Evolutionary conservation across 345 rosid species (phyloP), one percentile per base, ranked within the genome.

Genomic region (Pelargonium nanum): DNA sequence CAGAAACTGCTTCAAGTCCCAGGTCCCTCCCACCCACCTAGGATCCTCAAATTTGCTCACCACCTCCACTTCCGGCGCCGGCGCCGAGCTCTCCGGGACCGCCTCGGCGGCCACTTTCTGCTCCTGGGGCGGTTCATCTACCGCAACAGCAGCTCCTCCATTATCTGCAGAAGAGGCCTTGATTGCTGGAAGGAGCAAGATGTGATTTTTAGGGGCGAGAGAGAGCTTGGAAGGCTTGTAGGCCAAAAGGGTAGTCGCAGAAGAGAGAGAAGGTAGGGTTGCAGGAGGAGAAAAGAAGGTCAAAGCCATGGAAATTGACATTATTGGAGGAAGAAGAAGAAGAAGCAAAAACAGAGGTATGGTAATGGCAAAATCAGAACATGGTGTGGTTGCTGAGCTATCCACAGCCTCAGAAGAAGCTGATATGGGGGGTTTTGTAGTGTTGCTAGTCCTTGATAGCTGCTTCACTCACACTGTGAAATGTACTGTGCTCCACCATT

Each of bases 1-100:
- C 69, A 65, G 68, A 62, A 92, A 89, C 74, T 79, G 80, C 61
- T 77, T 82, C 78, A 92, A 80, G 66, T 92, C 91, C 98, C 98
- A 92, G 58, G 91, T 92, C 63, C 98, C 96, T n/a, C 70, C 75
- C 53, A 85, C 61, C 98, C 98, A 92, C 60, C 64, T 85, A 51
- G 84, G 72, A 62, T 92, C 91, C 68, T 73, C 70, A 72, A 85
- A 88, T 44, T 75, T 80, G 34, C 30, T 59, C 73, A 78, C 62
- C 55, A 59, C 67, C 72, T 59, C 66, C 20, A 58, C 66, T 53
- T 53, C 56, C 21, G 23, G 15, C 26, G 23, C 7, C 57, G 15
- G 24, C 57, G 24, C 17, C 6, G 80, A 60, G 23, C 23, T 25
- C 22, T 72, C 70, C 21, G 51, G 48, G 1, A 52, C 66, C 26